These are phyloP conservation scores for Candida montana DNA, from an alignment of 805 yeast genomes.

Conservation along the genomic window DNA sequence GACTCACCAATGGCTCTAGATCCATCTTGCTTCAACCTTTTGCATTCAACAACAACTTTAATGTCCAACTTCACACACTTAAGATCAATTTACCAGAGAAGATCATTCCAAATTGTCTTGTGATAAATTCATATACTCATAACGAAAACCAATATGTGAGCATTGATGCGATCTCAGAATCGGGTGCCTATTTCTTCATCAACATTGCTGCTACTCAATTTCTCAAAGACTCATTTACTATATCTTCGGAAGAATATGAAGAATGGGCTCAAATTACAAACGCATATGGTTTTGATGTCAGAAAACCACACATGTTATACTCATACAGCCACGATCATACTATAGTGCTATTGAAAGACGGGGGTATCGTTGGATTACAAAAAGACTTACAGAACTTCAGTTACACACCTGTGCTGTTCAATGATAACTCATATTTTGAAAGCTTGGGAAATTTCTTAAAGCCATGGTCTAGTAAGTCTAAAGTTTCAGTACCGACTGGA, in stretches of 20 bases:
- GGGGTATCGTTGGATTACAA: slow-evolving; percentile 60
- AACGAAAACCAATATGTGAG: slow-evolving; percentile 27
- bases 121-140: slow-evolving; percentile 28
- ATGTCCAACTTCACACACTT: slow-evolving; percentile 14
- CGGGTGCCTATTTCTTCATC: slow-evolving; percentile 48
- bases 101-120: slow-evolving; percentile 32
- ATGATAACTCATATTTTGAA: slow-evolving; percentile 45
- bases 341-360: slow-evolving; percentile 66
- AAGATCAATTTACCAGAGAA: slow-evolving; percentile 35
- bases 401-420: slow-evolving; percentile 45
- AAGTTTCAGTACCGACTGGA: slow-evolving; percentile 36
- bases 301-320: slow-evolving; percentile 50
- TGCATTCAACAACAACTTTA: slow-evolving; percentile 20
- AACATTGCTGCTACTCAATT: slow-evolving; percentile 41
- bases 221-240: slow-evolving; percentile 13
- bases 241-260: slow-evolving; percentile 15
- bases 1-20: slow-evolving; percentile 15
- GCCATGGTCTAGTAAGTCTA: slow-evolving; percentile 20
- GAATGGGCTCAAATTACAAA: slow-evolving; percentile 65
- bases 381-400: slow-evolving; percentile 18
- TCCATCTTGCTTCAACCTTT: slow-evolving; percentile 20
- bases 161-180: slow-evolving; percentile 50
- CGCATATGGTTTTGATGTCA: slow-evolving; percentile 58
- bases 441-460: slow-evolving; percentile 29
- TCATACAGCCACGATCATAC: slow-evolving; percentile 40